Evolutionary conservation across 805 yeast species (phyloP).

Genomic region (Groenewaldozyma salmanticensis): DNA sequence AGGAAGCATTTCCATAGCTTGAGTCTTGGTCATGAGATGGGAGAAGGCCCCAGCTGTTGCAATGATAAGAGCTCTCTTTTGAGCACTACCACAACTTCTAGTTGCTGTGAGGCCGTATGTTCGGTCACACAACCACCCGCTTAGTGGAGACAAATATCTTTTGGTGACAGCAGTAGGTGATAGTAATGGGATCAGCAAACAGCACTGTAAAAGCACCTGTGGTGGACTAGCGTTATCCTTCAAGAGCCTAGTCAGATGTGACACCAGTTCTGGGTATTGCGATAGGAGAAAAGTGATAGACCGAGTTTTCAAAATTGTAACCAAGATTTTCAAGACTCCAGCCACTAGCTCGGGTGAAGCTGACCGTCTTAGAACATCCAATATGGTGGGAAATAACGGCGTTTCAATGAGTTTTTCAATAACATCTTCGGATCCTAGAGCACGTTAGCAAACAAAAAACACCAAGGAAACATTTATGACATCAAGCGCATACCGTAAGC

Average conservation of each 20-base stretch:
- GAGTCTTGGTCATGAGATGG: slow-evolving; percentile 12
- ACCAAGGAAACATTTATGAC: not conserved
- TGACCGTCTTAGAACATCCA: slow-evolving; percentile 3
- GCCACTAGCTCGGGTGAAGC: slow-evolving; percentile 8
- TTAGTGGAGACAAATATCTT: slow-evolving; percentile 6
- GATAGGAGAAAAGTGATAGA: slow-evolving; percentile 11
- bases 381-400: slow-evolving; percentile 12
- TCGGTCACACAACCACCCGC: not conserved
- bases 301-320: slow-evolving; percentile 11
- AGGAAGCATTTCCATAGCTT: slow-evolving; percentile 10
- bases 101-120: not conserved
- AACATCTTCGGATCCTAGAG: slow-evolving; percentile 6
- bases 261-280: slow-evolving; percentile 11
- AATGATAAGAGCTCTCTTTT: not conserved
- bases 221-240: slow-evolving; percentile 4
- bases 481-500: slow-evolving; percentile 20
- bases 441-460: slow-evolving; percentile 1
- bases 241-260: slow-evolving; percentile 2
- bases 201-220: not conserved
- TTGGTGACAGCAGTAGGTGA: slow-evolving; percentile 7
- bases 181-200: slow-evolving; percentile 7
- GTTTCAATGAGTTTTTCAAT: slow-evolving; percentile 11
- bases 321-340: slow-evolving; percentile 11
- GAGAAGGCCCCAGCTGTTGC: slow-evolving; percentile 16
- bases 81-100: not conserved